Evolutionary conservation across 441 rosid species (phyloP).

Genomic region (Croton laevigatus): DNA sequence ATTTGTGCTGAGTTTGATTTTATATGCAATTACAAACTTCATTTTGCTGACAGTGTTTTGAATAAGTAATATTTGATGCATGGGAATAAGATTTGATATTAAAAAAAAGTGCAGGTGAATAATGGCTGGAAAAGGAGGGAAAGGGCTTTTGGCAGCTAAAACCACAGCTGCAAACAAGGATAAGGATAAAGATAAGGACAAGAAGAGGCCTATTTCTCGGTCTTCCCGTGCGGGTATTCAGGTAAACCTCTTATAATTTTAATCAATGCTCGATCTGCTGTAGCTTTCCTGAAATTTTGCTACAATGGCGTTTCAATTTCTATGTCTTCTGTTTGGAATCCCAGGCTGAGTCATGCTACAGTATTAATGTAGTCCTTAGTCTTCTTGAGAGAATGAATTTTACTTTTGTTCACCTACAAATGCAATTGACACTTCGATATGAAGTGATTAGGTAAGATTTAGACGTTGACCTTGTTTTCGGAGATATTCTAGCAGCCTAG

Average conservation of each 20-base stretch:
- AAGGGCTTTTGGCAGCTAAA: slow-evolving; percentile 83
- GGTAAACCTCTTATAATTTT: slow-evolving; percentile 34
- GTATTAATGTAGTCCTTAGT: too few species aligned
- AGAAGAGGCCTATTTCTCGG: slow-evolving; percentile 80
- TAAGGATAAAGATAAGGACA: slow-evolving; percentile 67
- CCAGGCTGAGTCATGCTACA: too few species aligned
- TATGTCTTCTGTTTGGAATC: too few species aligned
- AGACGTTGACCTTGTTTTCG: too few species aligned
- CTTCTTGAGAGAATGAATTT: too few species aligned
- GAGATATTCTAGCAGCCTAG: too few species aligned
- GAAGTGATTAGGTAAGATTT: too few species aligned
- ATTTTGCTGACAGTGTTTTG: not conserved
- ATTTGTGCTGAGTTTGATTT: not conserved
- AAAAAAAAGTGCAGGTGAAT: slow-evolving; percentile 14
- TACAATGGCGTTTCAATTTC: too few species aligned
- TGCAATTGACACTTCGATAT: too few species aligned
- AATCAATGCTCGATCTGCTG: too few species aligned
- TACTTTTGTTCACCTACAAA: too few species aligned
- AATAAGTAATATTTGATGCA: not conserved
- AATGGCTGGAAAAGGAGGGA: slow-evolving; percentile 98
- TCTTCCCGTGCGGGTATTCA: slow-evolving; percentile 97
- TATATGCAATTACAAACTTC: not conserved
- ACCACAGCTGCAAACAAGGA: slow-evolving; percentile 76
- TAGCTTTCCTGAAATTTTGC: too few species aligned
- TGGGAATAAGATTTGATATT: not conserved